phyloP scores from a whole-genome alignment of 2,329 filamentous ascomycete species.

The Colletotrichum sp. region DNA sequence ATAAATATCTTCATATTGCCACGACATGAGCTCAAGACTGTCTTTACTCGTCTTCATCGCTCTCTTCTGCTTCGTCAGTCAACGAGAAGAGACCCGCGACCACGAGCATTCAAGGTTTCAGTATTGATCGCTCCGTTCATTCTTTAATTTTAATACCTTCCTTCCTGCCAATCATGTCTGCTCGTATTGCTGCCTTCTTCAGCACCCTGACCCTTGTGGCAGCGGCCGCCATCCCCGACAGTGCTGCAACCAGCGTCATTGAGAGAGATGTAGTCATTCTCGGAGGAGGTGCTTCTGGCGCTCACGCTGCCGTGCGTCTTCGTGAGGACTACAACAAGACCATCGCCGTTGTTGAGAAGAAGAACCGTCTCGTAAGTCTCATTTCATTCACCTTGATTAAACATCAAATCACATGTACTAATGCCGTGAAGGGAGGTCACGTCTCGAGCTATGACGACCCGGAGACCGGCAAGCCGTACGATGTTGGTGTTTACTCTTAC shows the following conservation, averaged over 20 bases:
- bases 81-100: background rate
- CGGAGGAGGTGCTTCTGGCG: constrained; percentile 41
- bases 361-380: constrained; percentile 31
- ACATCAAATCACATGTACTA: constrained; percentile 11
- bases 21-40: background rate
- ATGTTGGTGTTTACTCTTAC: constrained; percentile 43
- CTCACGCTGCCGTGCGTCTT: constrained; percentile 39
- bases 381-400: background rate
- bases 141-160: background rate
- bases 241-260: constrained; percentile 10
- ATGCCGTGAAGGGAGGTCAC: constrained; percentile 47
- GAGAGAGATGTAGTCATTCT: constrained; percentile 38
- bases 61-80: background rate
- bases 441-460: constrained; percentile 51
- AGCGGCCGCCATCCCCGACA: background rate
- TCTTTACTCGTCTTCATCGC: background rate
- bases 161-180: background rate
- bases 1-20: background rate
- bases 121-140: background rate
- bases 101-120: background rate
- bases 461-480: constrained; percentile 34
- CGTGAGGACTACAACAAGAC: constrained; percentile 38
- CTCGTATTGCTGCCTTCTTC: background rate
- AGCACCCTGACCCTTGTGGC: background rate
- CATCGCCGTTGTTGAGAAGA: constrained; percentile 40